Base-by-base conservation (phyloP, 352 stramenopile species). In the Globisporangium acanthophoron region DNA sequence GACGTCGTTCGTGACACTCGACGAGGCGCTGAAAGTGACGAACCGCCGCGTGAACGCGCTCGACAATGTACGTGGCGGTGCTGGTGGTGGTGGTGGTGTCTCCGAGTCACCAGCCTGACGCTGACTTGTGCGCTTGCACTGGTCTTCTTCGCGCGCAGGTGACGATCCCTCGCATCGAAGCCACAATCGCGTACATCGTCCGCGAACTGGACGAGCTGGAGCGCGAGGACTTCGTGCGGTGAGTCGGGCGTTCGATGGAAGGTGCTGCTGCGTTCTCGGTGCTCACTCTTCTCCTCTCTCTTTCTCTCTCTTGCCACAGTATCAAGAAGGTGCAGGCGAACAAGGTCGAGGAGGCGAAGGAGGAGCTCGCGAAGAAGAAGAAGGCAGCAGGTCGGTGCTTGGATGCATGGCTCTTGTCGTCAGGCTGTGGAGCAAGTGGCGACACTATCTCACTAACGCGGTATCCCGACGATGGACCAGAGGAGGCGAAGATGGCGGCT, bases 31-130 rank as follows among this genome's bases (percentile, higher is more conserved):
- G 46, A 98, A 98, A 76, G 88, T 99, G 46, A 99, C 97, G 21
- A 99, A 99, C 78, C 92, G 97, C 60, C 94, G 97, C 74, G 97
- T 99, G 49, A 99, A 99, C 76, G 97, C 97, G 18, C 82, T 99
- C 71, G 97, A 99, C 67, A 99, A 99, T 70, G 81, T 89, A 58
- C 46, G 78, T 66, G 6, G 20, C 0, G 20, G 16, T 24, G 41
- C 41, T 47, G 41, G 18, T 27, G 41, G 16, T 21, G 5, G 20
- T 27, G 9, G 41, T 1, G 18, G 21, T 24, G 21, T 24, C 21
- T 24, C 21, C 21, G 12, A 47, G 33, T 60, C 45, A n/a, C 7
- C 24, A 33, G 15, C 48, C n/a, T 53, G 48, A 15, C 12, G 35
- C 11, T 53, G 27, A 41, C 35, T 45, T 56, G 20, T n/a, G 5